These are phyloP conservation scores for Yamadazyma takamatsuzukensis DNA, from an alignment of 805 yeast species.

Conservation along the genomic window DNA sequence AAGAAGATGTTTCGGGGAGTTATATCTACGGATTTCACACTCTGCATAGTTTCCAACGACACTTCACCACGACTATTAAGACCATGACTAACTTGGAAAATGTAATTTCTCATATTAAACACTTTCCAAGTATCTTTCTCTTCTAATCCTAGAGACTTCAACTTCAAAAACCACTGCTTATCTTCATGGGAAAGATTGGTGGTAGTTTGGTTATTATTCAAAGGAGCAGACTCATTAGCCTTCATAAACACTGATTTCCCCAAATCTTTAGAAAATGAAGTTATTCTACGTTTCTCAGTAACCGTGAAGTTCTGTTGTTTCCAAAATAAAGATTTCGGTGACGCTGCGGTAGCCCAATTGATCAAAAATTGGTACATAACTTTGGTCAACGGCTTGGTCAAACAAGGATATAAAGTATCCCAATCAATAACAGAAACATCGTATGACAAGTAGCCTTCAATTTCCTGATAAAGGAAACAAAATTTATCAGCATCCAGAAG, in stretches of 20 bases:
- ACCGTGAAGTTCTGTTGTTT: constrained; percentile 33
- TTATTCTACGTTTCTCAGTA: constrained; percentile 15
- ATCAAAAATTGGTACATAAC: constrained; percentile 8
- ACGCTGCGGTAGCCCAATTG: constrained; percentile 26
- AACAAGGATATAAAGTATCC: constrained; percentile 62
- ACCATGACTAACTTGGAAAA: constrained; percentile 49
- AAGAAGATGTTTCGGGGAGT: constrained; percentile 35
- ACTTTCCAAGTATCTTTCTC: constrained; percentile 82
- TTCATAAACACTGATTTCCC: constrained; percentile 28
- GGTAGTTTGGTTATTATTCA: constrained; percentile 6
- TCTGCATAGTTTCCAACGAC: constrained; percentile 1
- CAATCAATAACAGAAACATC: constrained; percentile 70
- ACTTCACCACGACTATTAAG: neutral
- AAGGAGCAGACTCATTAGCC: constrained; percentile 1
- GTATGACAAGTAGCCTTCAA: constrained; percentile 71
- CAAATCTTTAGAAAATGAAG: constrained; percentile 29
- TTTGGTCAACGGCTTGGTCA: constrained; percentile 55
- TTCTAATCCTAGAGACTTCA: constrained; percentile 68
- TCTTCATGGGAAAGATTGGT: constrained; percentile 58
- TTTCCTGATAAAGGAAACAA: constrained; percentile 78
- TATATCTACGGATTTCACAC: constrained; percentile 1
- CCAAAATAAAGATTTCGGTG: constrained; percentile 75
- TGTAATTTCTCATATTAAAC: constrained; percentile 63
- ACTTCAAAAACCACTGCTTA: constrained; percentile 65
- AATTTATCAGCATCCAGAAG: constrained; percentile 74